Conservation (phyloP, 129 eudicot genomes). For the Oenanthe sinensis region DNA sequence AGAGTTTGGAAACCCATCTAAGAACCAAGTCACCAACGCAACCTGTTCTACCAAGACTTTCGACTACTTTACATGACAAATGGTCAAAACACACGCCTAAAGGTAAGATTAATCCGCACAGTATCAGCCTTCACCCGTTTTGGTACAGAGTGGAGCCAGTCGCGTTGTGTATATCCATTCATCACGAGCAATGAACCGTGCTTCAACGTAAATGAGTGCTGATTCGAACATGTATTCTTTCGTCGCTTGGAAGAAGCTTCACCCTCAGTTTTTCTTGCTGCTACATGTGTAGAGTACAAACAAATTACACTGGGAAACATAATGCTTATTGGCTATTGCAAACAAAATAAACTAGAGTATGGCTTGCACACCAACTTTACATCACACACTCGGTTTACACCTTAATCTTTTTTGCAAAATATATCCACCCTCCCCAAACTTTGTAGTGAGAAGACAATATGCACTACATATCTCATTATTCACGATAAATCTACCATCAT, state of each 20-base stretch:
- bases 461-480: not conserved
- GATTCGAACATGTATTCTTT: constrained; percentile 37
- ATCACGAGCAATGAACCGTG: constrained; percentile 83
- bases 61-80: not conserved
- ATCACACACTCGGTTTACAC: not conserved
- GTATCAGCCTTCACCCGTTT: constrained; percentile 65
- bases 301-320: not conserved
- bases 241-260: constrained; percentile 47
- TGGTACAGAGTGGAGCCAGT: constrained; percentile 93
- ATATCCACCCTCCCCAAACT: not conserved
- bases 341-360: not conserved
- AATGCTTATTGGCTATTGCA: not conserved
- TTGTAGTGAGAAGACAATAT: not conserved
- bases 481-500: not conserved
- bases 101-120: constrained; percentile 74
- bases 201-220: constrained; percentile 46
- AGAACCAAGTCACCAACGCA: not conserved
- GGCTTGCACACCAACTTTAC: not conserved
- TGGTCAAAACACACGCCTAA: constrained; percentile 40
- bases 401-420: not conserved
- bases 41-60: not conserved
- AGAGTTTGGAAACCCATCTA: not conserved
- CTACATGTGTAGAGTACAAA: not conserved
- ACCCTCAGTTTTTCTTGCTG: constrained; percentile 25
- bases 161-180: constrained; percentile 85